Evolutionary conservation across 1,284 basidiomycete genomes (phyloP).

Genomic region (Sporisorium sorghi): DNA sequence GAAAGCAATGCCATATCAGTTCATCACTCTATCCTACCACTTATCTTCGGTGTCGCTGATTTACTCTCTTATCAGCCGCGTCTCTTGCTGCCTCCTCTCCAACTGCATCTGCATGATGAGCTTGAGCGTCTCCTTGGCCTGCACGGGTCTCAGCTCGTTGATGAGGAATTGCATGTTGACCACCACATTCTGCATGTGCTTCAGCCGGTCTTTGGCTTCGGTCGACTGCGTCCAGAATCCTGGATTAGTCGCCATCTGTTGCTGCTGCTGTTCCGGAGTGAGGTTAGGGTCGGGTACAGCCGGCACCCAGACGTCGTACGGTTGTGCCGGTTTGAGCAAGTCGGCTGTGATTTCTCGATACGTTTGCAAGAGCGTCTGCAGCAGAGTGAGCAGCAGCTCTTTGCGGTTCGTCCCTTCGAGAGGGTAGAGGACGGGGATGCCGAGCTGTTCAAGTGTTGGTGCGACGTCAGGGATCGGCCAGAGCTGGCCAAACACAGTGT

Average conservation of each 20-base stretch:
- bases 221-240: constrained; percentile 53
- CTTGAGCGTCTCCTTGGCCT: constrained; percentile 60
- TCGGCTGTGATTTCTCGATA: constrained; percentile 59
- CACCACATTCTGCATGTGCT: constrained; percentile 63
- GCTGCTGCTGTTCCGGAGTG: constrained; percentile 34
- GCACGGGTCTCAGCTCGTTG: constrained; percentile 65
- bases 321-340: constrained; percentile 58
- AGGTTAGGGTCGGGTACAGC: constrained; percentile 38
- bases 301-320: constrained; percentile 57
- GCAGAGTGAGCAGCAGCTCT: constrained; percentile 48
- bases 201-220: constrained; percentile 57
- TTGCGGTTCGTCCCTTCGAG: constrained; percentile 40
- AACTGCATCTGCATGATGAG: constrained; percentile 57
- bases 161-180: constrained; percentile 66
- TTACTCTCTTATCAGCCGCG: constrained; percentile 50
- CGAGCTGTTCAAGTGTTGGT: constrained; percentile 58
- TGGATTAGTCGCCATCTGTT: constrained; percentile 35
- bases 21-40: neutral
- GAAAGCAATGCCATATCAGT: neutral
- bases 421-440: constrained; percentile 57
- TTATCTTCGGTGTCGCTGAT: too few relatives aligned
- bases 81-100: constrained; percentile 53
- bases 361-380: constrained; percentile 67
- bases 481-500: constrained; percentile 61
- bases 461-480: constrained; percentile 65